phyloP scores from a whole-genome alignment of 2,329 filamentous ascomycete genomes.

The Epichloe glyceriae region DNA sequence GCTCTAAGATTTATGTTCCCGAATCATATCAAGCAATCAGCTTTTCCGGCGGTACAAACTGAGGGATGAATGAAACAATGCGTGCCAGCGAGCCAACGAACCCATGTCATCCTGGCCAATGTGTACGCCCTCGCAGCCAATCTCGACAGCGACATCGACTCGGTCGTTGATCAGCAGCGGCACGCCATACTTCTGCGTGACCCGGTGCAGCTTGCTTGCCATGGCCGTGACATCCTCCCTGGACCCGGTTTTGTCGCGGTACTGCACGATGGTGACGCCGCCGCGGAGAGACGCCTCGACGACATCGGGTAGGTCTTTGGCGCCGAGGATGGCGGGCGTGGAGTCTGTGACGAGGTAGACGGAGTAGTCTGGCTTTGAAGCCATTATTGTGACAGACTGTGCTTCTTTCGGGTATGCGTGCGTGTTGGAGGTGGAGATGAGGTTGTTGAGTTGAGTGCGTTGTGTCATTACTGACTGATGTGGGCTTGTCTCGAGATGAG shows the following conservation, averaged over 20 bases:
- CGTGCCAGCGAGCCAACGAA: slow-evolving; percentile 22
- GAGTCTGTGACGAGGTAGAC: slow-evolving; percentile 91
- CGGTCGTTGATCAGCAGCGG: slow-evolving; percentile 90
- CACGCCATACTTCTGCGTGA: slow-evolving; percentile 55
- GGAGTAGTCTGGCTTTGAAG: slow-evolving; percentile 50
- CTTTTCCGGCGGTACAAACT: too few relatives aligned
- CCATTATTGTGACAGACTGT: not conserved
- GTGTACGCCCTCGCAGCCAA: slow-evolving; percentile 84
- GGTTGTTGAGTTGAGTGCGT: not conserved
- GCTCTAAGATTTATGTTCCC: not conserved
- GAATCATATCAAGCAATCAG: too few relatives aligned
- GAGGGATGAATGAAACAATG: too few relatives aligned
- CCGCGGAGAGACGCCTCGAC: slow-evolving; percentile 65
- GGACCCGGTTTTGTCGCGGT: slow-evolving; percentile 75
- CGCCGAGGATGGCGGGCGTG: slow-evolving; percentile 68
- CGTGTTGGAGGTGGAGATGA: not conserved
- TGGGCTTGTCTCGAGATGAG: too few relatives aligned
- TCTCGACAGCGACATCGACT: slow-evolving; percentile 74
- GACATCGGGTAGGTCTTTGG: slow-evolving; percentile 54
- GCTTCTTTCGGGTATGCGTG: not conserved
- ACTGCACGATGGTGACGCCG: slow-evolving; percentile 79
- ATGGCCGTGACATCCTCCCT: slow-evolving; percentile 58
- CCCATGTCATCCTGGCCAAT: slow-evolving; percentile 90
- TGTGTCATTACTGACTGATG: not conserved
- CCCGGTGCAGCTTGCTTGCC: slow-evolving; percentile 55